Evolutionary conservation across 805 yeast genomes (phyloP).

Genomic region (Priceomyces haplophilus): DNA sequence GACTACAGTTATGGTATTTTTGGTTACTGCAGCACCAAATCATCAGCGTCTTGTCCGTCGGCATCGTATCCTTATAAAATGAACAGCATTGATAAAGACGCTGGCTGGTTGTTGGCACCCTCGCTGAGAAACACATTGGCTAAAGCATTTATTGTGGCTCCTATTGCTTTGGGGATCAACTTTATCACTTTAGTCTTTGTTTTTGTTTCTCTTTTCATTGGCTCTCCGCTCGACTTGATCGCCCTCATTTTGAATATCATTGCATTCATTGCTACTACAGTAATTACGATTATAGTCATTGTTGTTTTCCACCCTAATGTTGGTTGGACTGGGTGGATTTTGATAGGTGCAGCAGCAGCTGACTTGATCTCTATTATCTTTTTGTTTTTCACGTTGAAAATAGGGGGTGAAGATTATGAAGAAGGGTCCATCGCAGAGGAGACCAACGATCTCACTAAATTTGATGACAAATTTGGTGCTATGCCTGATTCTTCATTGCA

Average conservation of each 20-base stretch:
- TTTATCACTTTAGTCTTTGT: conserved; percentile 33
- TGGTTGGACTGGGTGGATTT: conserved; percentile 70
- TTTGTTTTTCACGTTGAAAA: conserved; percentile 32
- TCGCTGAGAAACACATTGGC: conserved; percentile 51
- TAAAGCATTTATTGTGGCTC: conserved; percentile 55
- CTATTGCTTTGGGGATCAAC: conserved; percentile 65
- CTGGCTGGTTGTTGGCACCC: conserved; percentile 49
- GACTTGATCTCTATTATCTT: conserved; percentile 51
- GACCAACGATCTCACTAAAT: conserved; percentile 12
- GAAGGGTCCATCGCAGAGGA: conserved; percentile 10
- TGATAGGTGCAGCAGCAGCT: conserved; percentile 63
- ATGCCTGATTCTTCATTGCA: conserved; percentile 10
- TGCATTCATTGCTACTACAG: conserved; percentile 52
- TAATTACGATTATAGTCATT: conserved; percentile 53
- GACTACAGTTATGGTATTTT: conserved; percentile 57
- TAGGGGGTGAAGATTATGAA: conserved; percentile 21
- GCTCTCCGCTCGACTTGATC: conserved; percentile 26
- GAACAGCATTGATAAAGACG: conserved; percentile 20
- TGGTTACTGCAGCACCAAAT: conserved; percentile 52
- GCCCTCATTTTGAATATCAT: conserved; percentile 46
- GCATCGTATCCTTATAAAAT: conserved; percentile 48
- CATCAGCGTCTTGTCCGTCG: conserved; percentile 34
- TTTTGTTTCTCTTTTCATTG: conserved; percentile 22
- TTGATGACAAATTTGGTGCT: conserved; percentile 21
- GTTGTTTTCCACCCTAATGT: conserved; percentile 63